phyloP scores from a whole-genome alignment of 2,329 filamentous ascomycete species.

The Berkeleyomyces basicola region DNA sequence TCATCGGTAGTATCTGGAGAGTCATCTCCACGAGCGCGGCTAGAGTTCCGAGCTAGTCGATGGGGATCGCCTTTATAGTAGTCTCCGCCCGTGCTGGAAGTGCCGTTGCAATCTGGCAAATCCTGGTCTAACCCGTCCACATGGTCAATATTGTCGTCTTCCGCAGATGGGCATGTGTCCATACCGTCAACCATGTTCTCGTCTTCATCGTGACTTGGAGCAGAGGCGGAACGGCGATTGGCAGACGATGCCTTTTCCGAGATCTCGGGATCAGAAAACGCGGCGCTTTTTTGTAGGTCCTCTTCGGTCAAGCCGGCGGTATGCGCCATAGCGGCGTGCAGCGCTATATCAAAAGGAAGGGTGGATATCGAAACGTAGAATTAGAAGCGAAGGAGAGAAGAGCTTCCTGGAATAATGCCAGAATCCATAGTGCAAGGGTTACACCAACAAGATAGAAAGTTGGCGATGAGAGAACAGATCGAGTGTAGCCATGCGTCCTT shows the following conservation, averaged over 20 bases:
- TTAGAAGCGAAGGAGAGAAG: background rate
- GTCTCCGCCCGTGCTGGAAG: background rate
- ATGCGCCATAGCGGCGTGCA: slow-evolving; percentile 8
- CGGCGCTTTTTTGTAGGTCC: slow-evolving; percentile 38
- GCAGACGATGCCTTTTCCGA: slow-evolving; percentile 22
- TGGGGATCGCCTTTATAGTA: background rate
- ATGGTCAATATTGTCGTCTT: slow-evolving; percentile 31
- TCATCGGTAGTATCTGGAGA: slow-evolving; percentile 15
- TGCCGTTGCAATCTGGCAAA: slow-evolving; percentile 17
- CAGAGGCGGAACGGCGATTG: background rate
- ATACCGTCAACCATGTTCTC: slow-evolving; percentile 15
- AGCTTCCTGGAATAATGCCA: background rate
- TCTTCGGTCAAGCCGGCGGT: slow-evolving; percentile 29
- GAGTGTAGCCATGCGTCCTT: background rate
- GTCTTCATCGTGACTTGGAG: background rate
- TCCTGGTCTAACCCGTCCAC: slow-evolving; percentile 25
- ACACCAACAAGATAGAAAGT: background rate
- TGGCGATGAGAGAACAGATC: background rate
- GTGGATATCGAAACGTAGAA: background rate
- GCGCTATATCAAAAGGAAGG: background rate
- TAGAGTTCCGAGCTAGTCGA: background rate
- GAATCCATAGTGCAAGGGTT: slow-evolving; percentile 1
- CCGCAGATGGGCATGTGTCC: slow-evolving; percentile 17
- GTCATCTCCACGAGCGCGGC: slow-evolving; percentile 17
- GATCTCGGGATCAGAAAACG: slow-evolving; percentile 25